Evolutionary conservation across 176 grass and related monocot genomes (phyloP).

Genomic region (Luzula sylvatica): DNA sequence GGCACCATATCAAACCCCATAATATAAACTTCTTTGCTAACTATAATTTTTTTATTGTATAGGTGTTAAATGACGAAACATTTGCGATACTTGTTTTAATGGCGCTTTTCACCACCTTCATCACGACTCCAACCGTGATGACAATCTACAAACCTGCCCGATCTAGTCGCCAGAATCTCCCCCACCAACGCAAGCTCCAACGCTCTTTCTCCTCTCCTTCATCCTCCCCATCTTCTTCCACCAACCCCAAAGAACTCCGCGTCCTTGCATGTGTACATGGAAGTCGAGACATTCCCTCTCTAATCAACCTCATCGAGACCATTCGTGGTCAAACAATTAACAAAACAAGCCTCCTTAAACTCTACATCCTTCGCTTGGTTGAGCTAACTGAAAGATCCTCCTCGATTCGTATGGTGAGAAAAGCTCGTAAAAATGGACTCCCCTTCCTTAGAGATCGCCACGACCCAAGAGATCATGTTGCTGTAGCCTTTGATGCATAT

Average conservation of each 20-base stretch:
- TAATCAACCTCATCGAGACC: slow-evolving; percentile 78
- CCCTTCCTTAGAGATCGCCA: slow-evolving; percentile 33
- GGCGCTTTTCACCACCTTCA: slow-evolving; percentile 83
- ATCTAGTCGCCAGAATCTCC: background rate
- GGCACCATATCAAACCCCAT: no score
- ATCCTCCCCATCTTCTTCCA: slow-evolving; percentile 23
- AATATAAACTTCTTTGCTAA: background rate
- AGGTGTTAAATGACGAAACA: slow-evolving; percentile 80
- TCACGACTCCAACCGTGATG: slow-evolving; percentile 76
- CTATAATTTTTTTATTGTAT: background rate
- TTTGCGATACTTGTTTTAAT: slow-evolving; percentile 82
- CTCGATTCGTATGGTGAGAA: slow-evolving; percentile 65
- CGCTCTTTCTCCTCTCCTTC: slow-evolving; percentile 33
- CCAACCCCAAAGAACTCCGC: slow-evolving; percentile 44
- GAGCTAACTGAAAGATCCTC: slow-evolving; percentile 86
- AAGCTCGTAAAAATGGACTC: slow-evolving; percentile 43
- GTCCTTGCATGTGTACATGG: slow-evolving; percentile 64
- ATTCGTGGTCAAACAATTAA: slow-evolving; percentile 40
- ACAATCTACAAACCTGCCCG: slow-evolving; percentile 84
- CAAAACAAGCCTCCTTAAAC: slow-evolving; percentile 42
- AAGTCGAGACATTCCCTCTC: slow-evolving; percentile 41
- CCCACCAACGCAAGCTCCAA: slow-evolving; percentile 57
- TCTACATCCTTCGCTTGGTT: slow-evolving; percentile 80
- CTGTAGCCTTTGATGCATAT: slow-evolving; percentile 67
- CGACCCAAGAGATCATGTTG: slow-evolving; percentile 38